phyloP scores from a whole-genome alignment of 2,329 filamentous ascomycete genomes.

The Hirsutella minnesotensis region DNA sequence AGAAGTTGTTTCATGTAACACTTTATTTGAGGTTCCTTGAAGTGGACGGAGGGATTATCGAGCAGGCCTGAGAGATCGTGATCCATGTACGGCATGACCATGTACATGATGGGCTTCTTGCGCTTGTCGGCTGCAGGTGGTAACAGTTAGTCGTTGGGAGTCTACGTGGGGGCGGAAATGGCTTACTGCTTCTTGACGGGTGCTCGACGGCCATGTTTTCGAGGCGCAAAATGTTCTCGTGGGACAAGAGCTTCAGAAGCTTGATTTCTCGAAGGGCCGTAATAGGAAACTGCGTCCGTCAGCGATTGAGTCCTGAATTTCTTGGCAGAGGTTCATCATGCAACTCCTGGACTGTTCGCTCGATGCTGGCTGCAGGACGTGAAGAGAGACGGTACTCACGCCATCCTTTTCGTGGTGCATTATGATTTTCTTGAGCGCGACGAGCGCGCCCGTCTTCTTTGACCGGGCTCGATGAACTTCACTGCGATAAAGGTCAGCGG shows the following conservation, averaged over 20 bases:
- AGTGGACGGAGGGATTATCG: slow-evolving; percentile 82
- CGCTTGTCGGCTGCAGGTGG: slow-evolving; percentile 59
- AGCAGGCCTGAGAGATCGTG: slow-evolving; percentile 95
- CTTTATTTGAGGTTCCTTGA: slow-evolving; percentile 87
- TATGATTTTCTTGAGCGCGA: slow-evolving; percentile 95
- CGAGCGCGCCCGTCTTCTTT: slow-evolving; percentile 58
- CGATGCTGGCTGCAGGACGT: no score
- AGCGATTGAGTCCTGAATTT: background rate
- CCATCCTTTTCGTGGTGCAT: slow-evolving; percentile 99
- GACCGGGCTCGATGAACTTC: slow-evolving; percentile 87
- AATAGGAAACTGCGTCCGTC: slow-evolving; percentile 67
- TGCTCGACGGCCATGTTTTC: slow-evolving; percentile 96
- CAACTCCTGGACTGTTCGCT: no score
- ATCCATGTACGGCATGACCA: slow-evolving; percentile 98
- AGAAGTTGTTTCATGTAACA: slow-evolving; percentile 94
- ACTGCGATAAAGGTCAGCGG: slow-evolving; percentile 25
- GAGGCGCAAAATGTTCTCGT: slow-evolving; percentile 74
- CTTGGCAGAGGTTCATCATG: no score
- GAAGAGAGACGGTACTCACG: no score
- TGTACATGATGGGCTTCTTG: slow-evolving; percentile 84
- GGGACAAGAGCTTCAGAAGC: slow-evolving; percentile 86
- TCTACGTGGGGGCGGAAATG: background rate
- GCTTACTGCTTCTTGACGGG: slow-evolving; percentile 45
- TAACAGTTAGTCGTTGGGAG: background rate
- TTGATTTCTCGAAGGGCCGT: slow-evolving; percentile 97